These are phyloP conservation scores for Hygrophorus pudorinus DNA, from an alignment of 768 basidiomycete species.

Conservation along the genomic window DNA sequence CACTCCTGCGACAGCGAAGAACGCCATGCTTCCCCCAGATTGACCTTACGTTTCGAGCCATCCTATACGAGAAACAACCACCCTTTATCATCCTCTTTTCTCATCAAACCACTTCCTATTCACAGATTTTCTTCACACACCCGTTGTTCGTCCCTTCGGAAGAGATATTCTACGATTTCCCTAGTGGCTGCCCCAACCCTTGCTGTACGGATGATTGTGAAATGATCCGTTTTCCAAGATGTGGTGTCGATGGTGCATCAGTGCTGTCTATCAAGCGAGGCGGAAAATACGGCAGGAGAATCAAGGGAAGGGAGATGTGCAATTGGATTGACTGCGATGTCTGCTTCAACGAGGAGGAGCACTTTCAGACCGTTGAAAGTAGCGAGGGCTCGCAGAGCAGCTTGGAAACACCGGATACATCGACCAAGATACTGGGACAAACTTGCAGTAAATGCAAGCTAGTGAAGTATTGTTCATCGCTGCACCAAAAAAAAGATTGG, in stretches of 20 bases:
- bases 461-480: constrained; percentile 67
- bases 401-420: constrained; percentile 19
- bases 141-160: constrained; percentile 58
- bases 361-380: constrained; percentile 19
- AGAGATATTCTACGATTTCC: constrained; percentile 69
- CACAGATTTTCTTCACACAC: constrained; percentile 74
- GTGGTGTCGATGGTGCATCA: constrained; percentile 49
- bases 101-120: constrained; percentile 71
- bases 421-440: constrained; percentile 33
- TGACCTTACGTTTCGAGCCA: constrained; percentile 66
- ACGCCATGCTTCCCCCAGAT: constrained; percentile 77
- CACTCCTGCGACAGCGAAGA: constrained; percentile 57
- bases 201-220: constrained; percentile 76
- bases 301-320: constrained; percentile 59
- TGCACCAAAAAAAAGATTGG: constrained; percentile 72
- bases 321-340: constrained; percentile 74
- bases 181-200: constrained; percentile 70
- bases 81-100: constrained; percentile 74
- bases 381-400: constrained; percentile 36
- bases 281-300: constrained; percentile 35
- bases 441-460: constrained; percentile 71
- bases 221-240: constrained; percentile 69
- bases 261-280: constrained; percentile 56
- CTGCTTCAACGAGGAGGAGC: constrained; percentile 40
- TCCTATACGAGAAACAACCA: constrained; percentile 66